phyloP scores from a whole-genome alignment of 2,329 filamentous ascomycete species.

The Ampelomyces quisqualis region DNA sequence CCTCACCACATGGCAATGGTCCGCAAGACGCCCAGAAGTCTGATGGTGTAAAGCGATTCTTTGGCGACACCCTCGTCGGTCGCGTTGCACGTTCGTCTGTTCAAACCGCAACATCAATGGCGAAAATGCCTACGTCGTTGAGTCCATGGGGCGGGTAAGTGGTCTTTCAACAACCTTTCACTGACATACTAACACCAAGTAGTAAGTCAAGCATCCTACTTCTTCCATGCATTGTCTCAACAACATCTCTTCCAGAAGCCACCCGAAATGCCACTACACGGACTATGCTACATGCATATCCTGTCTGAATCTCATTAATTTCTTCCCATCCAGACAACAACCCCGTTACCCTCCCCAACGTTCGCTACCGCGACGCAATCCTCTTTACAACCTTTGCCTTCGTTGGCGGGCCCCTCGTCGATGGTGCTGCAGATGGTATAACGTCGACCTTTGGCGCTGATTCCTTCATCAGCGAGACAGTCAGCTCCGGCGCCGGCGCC shows the following conservation, averaged over 20 bases:
- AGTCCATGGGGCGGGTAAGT: constrained; percentile 45
- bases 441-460: constrained; percentile 38
- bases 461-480: constrained; percentile 38
- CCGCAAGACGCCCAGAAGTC: constrained; percentile 34
- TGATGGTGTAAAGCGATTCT: constrained; percentile 36
- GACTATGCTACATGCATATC: too few species aligned
- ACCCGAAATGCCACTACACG: too few species aligned
- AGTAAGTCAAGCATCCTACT: too few species aligned
- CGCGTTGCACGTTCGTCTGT: constrained; percentile 40
- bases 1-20: constrained; percentile 18
- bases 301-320: too few species aligned
- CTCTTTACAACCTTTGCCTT: constrained; percentile 44
- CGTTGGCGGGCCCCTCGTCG: constrained; percentile 38
- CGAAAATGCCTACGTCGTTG: constrained; percentile 38
- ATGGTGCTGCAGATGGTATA: constrained; percentile 32
- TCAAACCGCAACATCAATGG: constrained; percentile 34
- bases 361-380: constrained; percentile 43
- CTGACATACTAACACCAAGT: too few species aligned
- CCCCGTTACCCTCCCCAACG: constrained; percentile 43
- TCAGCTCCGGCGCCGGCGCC: constrained; percentile 32
- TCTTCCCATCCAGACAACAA: too few species aligned
- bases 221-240: too few species aligned
- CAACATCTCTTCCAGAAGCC: too few species aligned
- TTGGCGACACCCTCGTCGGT: constrained; percentile 42
- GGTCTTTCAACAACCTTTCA: too few species aligned